Base-by-base conservation (phyloP, 2,329 filamentous ascomycete genomes). In the Clarireedia hainanense region DNA sequence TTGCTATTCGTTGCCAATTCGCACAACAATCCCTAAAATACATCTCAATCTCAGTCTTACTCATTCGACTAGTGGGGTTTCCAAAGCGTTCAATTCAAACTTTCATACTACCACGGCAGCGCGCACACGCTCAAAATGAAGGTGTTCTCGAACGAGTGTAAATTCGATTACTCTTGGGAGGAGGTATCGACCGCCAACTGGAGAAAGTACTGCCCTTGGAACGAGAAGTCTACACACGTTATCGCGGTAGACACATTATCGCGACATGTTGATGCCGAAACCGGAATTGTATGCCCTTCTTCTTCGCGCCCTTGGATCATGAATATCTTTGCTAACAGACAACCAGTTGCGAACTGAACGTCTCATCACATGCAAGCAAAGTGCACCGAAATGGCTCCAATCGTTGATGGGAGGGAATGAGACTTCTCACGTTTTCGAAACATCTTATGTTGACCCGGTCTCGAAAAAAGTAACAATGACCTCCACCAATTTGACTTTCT, bases 131-230 rank as follows among this genome's bases (percentile, higher is more conserved):
- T 52, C 60, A 61, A 75, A 52, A 97, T 99, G 94, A 96, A 95
- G 80, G 89, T 97, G 74, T 97, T 97, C 69, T 89, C 89, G 65
- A 95, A 90, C 68, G 78, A 79, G 40, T 89, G 90, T 74, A 91
- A 90, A 59, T 99, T 95, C 75, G 81, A 96, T 76, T 99, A 99
- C 79, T 95, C 92, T 47, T 99, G 94, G 94, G 90, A 96, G 69
- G 92, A 97, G 73, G 94, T 99, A 37, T 96, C 91, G 26, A 91
- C 90, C 14, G 91, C 89, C 70, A 99, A 99, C 80, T 99, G 94
- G 94, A 87, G 85, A 65, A 99, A 99, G 74, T 99, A 99, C 75
- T 95, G 90, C 68, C 92, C 92, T 20, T 97, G 94, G 92, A 99
- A 99, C 77, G 88, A 96, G 72, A 94, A 96, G 75, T 91, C 89